These are phyloP conservation scores for Penicillium daleae DNA, from an alignment of 495 filamentous ascomycete species.

Conservation along the genomic window DNA sequence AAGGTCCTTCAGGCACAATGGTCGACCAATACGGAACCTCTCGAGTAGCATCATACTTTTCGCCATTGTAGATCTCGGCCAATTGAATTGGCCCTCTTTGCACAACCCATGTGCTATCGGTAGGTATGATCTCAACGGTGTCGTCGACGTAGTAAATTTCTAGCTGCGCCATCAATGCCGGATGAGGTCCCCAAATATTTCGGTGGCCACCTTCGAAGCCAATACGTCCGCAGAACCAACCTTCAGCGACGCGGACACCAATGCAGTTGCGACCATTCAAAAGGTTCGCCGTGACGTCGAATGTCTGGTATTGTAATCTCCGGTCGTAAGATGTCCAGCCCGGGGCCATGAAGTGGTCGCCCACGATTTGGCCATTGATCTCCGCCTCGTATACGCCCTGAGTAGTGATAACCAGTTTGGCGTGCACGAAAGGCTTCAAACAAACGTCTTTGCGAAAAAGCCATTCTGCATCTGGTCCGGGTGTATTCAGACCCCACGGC, in stretches of 20 bases:
- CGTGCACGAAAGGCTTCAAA: neutral
- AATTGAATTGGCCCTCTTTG: neutral
- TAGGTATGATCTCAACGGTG: neutral
- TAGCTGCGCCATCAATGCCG: neutral
- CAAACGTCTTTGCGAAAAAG: neutral
- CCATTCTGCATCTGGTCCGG: neutral
- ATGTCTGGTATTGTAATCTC: neutral
- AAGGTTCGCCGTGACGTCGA: neutral
- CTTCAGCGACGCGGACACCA: neutral
- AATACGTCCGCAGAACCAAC: neutral
- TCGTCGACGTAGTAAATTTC: neutral
- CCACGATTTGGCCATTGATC: neutral
- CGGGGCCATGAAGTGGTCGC: neutral
- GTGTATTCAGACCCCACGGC: neutral
- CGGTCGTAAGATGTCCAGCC: neutral
- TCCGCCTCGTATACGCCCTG: neutral
- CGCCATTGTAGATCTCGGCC: neutral
- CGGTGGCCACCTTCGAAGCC: neutral
- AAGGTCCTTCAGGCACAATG: neutral
- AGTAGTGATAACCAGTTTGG: neutral
- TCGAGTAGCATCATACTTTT: neutral
- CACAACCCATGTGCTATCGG: neutral
- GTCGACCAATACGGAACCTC: neutral
- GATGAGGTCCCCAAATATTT: neutral
- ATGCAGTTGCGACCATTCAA: neutral